Percentiles rank a stretch among this genome's conserved stretches.
These are phyloP conservation scores for Lepiota brunneoincarnata DNA, from an alignment of 768 basidiomycete species.

Conservation along the genomic window DNA sequence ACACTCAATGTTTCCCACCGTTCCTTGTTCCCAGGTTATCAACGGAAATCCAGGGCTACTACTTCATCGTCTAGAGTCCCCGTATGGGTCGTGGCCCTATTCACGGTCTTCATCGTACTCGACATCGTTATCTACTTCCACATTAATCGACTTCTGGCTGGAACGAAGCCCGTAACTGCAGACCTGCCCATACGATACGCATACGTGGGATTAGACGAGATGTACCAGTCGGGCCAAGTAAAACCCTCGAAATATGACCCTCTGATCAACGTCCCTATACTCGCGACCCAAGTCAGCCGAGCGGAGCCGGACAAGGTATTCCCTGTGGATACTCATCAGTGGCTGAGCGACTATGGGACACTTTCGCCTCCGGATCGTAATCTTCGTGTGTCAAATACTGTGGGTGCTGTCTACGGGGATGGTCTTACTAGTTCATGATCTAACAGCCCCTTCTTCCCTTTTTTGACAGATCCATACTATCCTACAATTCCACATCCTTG, in stretches of 20 bases:
- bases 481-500: conserved; percentile 22
- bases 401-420: conserved; percentile 7
- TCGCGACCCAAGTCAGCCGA: conserved; percentile 23
- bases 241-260: conserved; percentile 18
- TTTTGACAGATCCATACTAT: conserved; percentile 23
- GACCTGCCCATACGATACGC: conserved; percentile 23
- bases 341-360: conserved; percentile 25
- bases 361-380: conserved; percentile 26
- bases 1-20: too few relatives aligned
- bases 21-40: background rate
- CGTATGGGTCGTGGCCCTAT: conserved; percentile 7
- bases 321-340: conserved; percentile 23
- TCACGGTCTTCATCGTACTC: conserved; percentile 19
- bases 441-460: background rate
- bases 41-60: background rate
- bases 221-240: conserved; percentile 16
- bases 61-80: background rate
- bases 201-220: conserved; percentile 24
- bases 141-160: conserved; percentile 16
- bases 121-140: conserved; percentile 22
- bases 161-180: conserved; percentile 8
- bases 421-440: background rate
- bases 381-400: conserved; percentile 20
- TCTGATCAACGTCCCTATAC: conserved; percentile 22
- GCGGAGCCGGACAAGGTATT: conserved; percentile 19